Base-by-base conservation (phyloP, 2,329 filamentous ascomycete species). In the Calycina herbarum region DNA sequence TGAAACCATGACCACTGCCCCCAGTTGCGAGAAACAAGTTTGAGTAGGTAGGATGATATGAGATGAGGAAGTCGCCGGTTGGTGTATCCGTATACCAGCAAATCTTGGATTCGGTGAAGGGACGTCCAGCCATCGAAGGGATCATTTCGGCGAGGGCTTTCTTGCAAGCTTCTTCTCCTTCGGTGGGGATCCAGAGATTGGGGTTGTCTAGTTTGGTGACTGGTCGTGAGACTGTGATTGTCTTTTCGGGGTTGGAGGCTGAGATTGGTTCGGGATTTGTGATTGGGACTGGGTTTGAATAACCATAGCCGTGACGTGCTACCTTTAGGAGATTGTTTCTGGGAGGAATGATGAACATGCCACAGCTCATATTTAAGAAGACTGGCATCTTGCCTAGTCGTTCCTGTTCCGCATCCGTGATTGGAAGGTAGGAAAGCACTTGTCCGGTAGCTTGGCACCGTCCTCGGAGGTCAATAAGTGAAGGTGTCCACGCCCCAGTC, bases 401-500 rank as follows among this genome's bases (percentile, higher is more conserved):
- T 17, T 81, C 80, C 77, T 94, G 87, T 78, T 97, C 94, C 5
- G 85, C 84, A 17, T 86, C 80, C 0, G 87, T 90, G 71, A 98
- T 84, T 69, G 87, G 82, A 70, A 97, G 80, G 79, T 96, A 97
- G 13, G 85, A 90, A 31, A 98, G 76, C 0, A 86, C 85, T 73
- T 98, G 94, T 15, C 92, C 94, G 0, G 93, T 96, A 2, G 94
- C 91, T 69, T 90, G 85, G 48, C 88, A 89, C 57, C 91, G 86
- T 31, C 92, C 92, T 58, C 88, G 82, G 0, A 97, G 81, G 77
- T 97, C 91, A 64, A 97, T 79, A 27, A 97, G 82, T 1, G 85
- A 83, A 2, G 89, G 86, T 1, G 91, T 92, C 94, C 94, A 98
- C 4, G 94, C 93, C 17, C 94, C 94, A 0, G 93, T 88, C 0